Evolutionary conservation across 495 filamentous ascomycete genomes (phyloP).

Genomic region (Oleoguttula mirabilis): DNA sequence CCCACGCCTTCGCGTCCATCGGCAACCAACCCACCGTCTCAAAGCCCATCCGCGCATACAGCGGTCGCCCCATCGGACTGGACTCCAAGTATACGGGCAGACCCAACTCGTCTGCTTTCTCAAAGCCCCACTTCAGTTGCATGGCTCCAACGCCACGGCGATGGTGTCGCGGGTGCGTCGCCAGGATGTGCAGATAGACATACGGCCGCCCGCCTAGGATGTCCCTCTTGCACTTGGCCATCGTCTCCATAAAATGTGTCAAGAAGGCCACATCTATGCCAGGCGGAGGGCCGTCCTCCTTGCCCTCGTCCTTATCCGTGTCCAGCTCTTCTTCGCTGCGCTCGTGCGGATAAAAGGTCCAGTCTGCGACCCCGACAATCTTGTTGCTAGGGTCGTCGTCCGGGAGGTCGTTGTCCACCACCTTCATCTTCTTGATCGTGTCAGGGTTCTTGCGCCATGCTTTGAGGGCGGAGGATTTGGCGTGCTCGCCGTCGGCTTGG

Average conservation of each 20-base stretch:
- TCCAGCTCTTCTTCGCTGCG: conserved; percentile 12
- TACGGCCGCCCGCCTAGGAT: conserved; percentile 9
- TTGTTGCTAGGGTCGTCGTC: conserved; percentile 2
- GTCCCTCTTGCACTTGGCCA: conserved; percentile 4
- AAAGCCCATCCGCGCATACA: conserved; percentile 18
- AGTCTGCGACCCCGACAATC: conserved; percentile 8
- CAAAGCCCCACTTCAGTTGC: conserved; percentile 16
- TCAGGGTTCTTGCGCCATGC: conserved; percentile 9
- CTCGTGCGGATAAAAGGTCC: conserved; percentile 11
- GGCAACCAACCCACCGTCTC: conserved; percentile 10
- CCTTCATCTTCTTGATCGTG: conserved; percentile 7
- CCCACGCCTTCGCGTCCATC: conserved; percentile 15
- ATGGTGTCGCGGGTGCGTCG: conserved; percentile 15
- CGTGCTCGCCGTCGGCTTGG: background rate
- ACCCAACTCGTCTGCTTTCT: conserved; percentile 18
- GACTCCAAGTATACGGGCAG: conserved; percentile 19
- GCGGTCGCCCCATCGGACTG: conserved; percentile 13
- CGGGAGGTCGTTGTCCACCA: conserved; percentile 13
- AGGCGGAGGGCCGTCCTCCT: conserved; percentile 1
- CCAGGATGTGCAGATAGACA: conserved; percentile 12
- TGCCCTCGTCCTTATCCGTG: conserved; percentile 2
- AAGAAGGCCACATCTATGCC: background rate
- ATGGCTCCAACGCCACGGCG: conserved; percentile 17
- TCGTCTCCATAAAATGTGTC: conserved; percentile 9
- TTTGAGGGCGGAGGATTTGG: background rate